Evolutionary conservation across 805 yeast genomes (phyloP).

Genomic region (Schwanniomyces sp.): DNA sequence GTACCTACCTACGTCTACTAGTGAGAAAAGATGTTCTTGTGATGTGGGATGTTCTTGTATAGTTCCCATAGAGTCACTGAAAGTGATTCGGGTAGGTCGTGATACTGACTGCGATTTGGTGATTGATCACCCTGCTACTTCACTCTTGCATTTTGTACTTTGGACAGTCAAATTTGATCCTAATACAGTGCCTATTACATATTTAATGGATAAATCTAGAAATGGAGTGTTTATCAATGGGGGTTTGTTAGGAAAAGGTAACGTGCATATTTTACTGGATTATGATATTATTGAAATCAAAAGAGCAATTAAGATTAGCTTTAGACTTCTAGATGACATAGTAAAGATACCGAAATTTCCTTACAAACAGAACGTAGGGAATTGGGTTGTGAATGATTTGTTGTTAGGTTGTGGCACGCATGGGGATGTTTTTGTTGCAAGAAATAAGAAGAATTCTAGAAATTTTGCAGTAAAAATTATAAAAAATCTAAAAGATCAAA

Average conservation of each 20-base stretch:
- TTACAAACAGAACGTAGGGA: conserved; percentile 2
- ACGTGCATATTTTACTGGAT: conserved; percentile 31
- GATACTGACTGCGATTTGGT: conserved; percentile 26
- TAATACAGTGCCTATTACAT: conserved; percentile 44
- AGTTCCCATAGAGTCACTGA: conserved; percentile 25
- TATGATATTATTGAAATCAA: conserved; percentile 42
- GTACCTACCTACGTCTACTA: too few species aligned
- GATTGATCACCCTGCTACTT: conserved; percentile 38
- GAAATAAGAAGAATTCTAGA: conserved; percentile 16
- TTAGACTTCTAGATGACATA: background rate
- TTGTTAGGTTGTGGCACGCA: conserved; percentile 57
- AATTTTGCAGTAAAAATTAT: conserved; percentile 53
- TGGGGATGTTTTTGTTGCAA: conserved; percentile 50
- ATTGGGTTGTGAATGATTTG: conserved; percentile 44
- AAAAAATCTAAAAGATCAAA: conserved; percentile 1
- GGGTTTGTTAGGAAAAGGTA: conserved; percentile 23
- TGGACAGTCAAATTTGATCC: conserved; percentile 55
- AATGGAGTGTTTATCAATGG: conserved; percentile 53
- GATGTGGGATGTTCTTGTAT: background rate
- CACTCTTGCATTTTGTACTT: conserved; percentile 46
- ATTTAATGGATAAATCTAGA: conserved; percentile 49
- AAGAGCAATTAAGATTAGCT: conserved; percentile 4
- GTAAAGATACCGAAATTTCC: background rate
- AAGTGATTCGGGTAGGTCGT: conserved; percentile 46
- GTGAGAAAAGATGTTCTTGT: background rate